These are phyloP conservation scores for Vigna unguiculata DNA, from an alignment of 306 rosid species.

Conservation along the genomic window DNA sequence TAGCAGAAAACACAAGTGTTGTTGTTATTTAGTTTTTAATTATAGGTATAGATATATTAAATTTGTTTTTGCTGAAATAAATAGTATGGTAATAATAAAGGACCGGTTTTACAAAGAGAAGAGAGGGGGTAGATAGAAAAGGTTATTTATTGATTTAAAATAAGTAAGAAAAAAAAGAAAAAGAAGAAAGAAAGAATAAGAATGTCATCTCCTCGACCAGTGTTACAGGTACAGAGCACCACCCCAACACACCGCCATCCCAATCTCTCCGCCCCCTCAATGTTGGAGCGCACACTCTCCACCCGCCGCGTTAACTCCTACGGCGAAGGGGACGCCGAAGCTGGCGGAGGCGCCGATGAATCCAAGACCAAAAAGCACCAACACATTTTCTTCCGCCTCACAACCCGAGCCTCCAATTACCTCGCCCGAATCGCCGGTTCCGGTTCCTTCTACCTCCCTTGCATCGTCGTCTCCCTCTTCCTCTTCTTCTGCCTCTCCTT, in stretches of 20 bases:
- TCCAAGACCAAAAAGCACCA: constrained; percentile 73
- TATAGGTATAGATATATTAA: too few relatives aligned
- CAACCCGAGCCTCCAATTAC: constrained; percentile 60
- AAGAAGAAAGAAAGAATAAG: not conserved
- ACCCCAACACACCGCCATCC: constrained; percentile 43
- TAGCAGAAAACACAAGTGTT: too few relatives aligned
- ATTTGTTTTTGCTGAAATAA: too few relatives aligned
- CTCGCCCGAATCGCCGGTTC: constrained; percentile 54
- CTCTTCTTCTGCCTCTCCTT: constrained; percentile 54
- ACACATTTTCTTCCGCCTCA: constrained; percentile 50
- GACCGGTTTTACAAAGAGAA: too few relatives aligned
- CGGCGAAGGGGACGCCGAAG: constrained; percentile 35
- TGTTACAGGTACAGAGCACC: constrained; percentile 26
- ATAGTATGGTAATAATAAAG: too few relatives aligned
- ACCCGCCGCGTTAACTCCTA: constrained; percentile 69
- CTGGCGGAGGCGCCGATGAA: constrained; percentile 44
- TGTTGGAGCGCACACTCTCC: constrained; percentile 76
- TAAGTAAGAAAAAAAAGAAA: not conserved
- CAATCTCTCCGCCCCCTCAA: constrained; percentile 40
- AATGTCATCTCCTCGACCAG: constrained; percentile 39
- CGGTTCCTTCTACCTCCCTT: constrained; percentile 51
- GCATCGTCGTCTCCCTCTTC: constrained; percentile 39
- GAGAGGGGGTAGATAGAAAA: too few relatives aligned
- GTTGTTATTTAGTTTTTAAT: too few relatives aligned
- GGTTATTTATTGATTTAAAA: too few relatives aligned